Percentiles rank a stretch among this genome's conserved stretches.
phyloP scores from a whole-genome alignment of 495 filamentous ascomycete genomes.

The Lindgomyces ingoldianus region DNA sequence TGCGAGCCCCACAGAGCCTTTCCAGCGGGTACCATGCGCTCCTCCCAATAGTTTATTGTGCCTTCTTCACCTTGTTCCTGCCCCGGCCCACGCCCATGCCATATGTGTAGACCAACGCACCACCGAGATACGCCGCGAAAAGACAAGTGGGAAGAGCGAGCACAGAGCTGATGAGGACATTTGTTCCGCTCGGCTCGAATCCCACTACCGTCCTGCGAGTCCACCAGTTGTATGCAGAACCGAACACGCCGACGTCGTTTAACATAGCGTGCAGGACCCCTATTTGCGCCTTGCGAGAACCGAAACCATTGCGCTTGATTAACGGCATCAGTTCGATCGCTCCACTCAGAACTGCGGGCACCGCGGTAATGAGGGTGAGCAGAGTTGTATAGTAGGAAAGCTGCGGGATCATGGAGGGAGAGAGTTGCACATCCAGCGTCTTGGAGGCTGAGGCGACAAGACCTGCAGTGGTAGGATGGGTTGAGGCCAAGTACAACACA shows the following conservation, averaged over 20 bases:
- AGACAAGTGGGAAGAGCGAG: constrained; percentile 19
- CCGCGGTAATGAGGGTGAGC: constrained; percentile 18
- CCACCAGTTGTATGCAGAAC: constrained; percentile 28
- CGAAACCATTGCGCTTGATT: constrained; percentile 28
- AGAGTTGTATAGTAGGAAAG: constrained; percentile 35
- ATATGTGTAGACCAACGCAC: constrained; percentile 32
- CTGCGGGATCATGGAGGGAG: constrained; percentile 7
- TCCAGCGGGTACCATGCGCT: background rate
- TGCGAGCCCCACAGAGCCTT: background rate
- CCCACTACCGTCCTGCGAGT: constrained; percentile 16
- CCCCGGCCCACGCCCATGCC: constrained; percentile 35
- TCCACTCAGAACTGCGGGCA: constrained; percentile 26
- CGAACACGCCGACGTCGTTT: constrained; percentile 25
- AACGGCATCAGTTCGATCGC: constrained; percentile 23
- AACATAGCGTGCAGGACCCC: constrained; percentile 25
- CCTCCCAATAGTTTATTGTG: constrained; percentile 3
- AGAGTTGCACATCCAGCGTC: constrained; percentile 14
- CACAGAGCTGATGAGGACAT: constrained; percentile 25
- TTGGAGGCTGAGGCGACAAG: constrained; percentile 26
- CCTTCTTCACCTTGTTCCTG: constrained; percentile 28
- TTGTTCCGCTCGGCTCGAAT: constrained; percentile 19
- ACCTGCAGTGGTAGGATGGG: constrained; percentile 14
- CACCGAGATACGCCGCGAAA: constrained; percentile 34
- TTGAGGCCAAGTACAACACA: constrained; percentile 26
- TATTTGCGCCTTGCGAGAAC: constrained; percentile 18